Base-by-base conservation (phyloP, 306 rosid species). In the Vigna trinervia region DNA sequence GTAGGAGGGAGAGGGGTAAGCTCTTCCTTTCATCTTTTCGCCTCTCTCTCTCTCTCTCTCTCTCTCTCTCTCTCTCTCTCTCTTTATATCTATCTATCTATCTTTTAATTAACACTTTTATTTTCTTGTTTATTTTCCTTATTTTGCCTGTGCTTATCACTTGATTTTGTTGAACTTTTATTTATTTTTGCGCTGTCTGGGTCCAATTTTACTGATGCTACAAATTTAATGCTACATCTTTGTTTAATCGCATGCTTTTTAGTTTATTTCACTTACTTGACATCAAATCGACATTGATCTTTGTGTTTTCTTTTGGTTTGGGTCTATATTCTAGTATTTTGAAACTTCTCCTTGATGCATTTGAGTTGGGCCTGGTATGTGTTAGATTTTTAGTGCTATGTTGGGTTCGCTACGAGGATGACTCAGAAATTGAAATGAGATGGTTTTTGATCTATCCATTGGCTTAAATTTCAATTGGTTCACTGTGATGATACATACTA, bases 1-100 rank as follows among this genome's bases (percentile, higher is more conserved):
- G 77, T 85, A 28, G 89, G 92, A 78, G 81, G 79, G 19, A 89
- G 89, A 81, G 78, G 89, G 72, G 86, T 82, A 61, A 53, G 69
- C 82, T 26, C 28, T 79, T 81, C 65, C 60, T 45, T 70, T 62
- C 20, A 12, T 73, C 56, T 36, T 54, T 76, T 32, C 70, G 1
- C 38, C 41, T 50, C 38, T 51, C 8, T 53, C 46, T 41, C 12
- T 41, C 46, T 41, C 4, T 39, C 11, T 10, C 46, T 41, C 12
- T 41, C 46, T 41, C 12, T 38, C 10, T 9, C 41, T 48, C 38
- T 10, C 46, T 41, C 11, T 39, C 46, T 41, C 12, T 38, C 10
- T 9, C 41, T 48, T 26, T 23, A 23, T 23, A 23, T 23, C 0
- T 23, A 23, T 23, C 1, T 23, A 23, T 23, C 1, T 23, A 26